phyloP scores from a whole-genome alignment of 495 filamentous ascomycete genomes.

The Penicillium robsamsonii region DNA sequence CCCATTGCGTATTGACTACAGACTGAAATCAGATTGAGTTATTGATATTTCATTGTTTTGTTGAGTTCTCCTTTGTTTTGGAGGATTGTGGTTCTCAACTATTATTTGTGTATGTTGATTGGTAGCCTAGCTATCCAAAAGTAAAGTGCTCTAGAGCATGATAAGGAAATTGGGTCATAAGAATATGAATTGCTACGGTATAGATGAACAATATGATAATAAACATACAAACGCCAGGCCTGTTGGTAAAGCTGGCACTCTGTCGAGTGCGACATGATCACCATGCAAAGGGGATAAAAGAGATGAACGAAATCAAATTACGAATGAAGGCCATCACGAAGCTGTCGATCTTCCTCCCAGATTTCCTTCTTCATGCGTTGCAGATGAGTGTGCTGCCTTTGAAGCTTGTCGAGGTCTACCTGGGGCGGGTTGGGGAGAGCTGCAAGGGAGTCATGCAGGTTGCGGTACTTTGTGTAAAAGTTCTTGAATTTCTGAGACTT shows the following conservation, averaged over 20 bases:
- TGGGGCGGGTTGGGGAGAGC: conserved; percentile 49
- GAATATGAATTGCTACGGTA: not conserved
- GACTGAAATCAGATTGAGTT: not conserved
- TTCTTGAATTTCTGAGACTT: conserved; percentile 61
- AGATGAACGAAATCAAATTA: conserved; percentile 17
- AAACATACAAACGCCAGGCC: not conserved
- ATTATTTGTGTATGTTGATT: not conserved
- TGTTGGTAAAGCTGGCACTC: not conserved
- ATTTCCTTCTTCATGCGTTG: conserved; percentile 67
- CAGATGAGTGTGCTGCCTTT: conserved; percentile 60
- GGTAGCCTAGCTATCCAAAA: not conserved
- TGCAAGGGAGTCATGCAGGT: conserved; percentile 59
- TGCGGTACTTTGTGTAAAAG: conserved; percentile 61
- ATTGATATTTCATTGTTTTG: not conserved
- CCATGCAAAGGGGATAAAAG: conserved; percentile 17
- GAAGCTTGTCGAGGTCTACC: conserved; percentile 55
- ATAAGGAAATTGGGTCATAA: not conserved
- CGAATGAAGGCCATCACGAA: conserved; percentile 23
- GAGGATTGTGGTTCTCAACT: not conserved
- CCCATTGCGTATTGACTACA: not conserved
- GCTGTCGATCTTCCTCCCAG: conserved; percentile 45
- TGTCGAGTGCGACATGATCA: conserved; percentile 4
- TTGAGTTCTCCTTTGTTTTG: not conserved
- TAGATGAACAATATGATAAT: not conserved
- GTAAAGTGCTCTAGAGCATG: not conserved